Conservation (phyloP, 169 alveolate species). For the Plasmodium inui region DNA sequence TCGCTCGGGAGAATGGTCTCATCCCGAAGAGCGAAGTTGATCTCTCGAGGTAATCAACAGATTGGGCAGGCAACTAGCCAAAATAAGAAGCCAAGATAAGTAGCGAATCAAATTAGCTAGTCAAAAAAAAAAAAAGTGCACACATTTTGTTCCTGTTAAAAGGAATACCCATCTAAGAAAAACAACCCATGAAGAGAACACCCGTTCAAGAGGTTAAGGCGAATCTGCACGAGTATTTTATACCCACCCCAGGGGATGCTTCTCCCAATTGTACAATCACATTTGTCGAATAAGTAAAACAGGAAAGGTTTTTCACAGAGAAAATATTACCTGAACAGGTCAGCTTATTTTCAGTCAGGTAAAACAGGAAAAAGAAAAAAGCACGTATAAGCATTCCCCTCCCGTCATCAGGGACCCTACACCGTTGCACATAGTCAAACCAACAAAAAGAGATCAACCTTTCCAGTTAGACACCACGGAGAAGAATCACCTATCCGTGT, state of each 20-base stretch:
- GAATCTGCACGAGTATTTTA: not conserved
- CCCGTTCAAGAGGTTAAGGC: not conserved
- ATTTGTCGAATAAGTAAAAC: not conserved
- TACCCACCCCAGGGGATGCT: not conserved
- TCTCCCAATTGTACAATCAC: not conserved
- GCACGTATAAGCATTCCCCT: not conserved
- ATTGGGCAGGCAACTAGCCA: not conserved
- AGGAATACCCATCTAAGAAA: not conserved
- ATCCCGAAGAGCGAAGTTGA: constrained; percentile 57
- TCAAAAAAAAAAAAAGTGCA: not conserved
- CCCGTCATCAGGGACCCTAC: not conserved
- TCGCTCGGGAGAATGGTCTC: constrained; percentile 61
- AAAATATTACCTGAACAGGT: constrained; percentile 8
- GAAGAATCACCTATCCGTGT: not conserved
- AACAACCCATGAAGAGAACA: not conserved
- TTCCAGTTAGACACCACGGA: not conserved
- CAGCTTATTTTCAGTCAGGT: not conserved
- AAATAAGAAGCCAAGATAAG: not conserved
- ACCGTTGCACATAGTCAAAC: not conserved
- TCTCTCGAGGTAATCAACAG: not conserved
- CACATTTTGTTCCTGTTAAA: not conserved
- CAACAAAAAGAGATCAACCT: not conserved
- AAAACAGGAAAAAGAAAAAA: not conserved
- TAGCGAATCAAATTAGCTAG: not conserved
- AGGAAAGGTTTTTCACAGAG: not conserved